Conservation (phyloP, 1,284 basidiomycete genomes). For the Nidula niveotomentosa region DNA sequence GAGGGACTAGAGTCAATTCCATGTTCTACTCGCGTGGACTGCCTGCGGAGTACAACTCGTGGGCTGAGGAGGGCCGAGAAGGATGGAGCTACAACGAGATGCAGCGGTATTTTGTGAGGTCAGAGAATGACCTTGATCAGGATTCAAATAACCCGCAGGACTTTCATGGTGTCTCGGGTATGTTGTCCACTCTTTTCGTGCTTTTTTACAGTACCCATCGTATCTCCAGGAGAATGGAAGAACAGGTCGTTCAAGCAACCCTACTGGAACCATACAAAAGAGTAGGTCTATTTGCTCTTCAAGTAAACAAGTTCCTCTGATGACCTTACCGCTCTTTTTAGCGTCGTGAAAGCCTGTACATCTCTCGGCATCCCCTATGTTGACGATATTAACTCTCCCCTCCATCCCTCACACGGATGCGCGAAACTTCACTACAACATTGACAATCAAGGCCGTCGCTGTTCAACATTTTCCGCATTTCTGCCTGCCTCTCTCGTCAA, state of each 20-base stretch:
- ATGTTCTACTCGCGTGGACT: neutral
- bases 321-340: neutral
- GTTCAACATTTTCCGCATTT: constrained; percentile 1
- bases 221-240: neutral
- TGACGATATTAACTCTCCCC: neutral
- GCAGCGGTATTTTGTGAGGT: neutral
- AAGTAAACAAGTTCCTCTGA: neutral
- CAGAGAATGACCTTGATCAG: neutral
- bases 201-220: neutral
- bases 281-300: neutral
- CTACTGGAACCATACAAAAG: neutral
- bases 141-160: neutral
- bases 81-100: neutral
- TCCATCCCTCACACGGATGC: neutral
- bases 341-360: neutral
- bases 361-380: neutral
- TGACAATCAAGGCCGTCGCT: neutral
- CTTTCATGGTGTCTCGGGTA: neutral
- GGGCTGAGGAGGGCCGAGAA: neutral
- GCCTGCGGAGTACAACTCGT: neutral
- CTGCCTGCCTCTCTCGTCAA: neutral
- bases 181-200: neutral
- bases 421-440: constrained; percentile 6
- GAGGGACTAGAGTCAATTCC: neutral
- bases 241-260: neutral